phyloP scores from a whole-genome alignment of 352 stramenopile species.

The Peronospora tabacina region DNA sequence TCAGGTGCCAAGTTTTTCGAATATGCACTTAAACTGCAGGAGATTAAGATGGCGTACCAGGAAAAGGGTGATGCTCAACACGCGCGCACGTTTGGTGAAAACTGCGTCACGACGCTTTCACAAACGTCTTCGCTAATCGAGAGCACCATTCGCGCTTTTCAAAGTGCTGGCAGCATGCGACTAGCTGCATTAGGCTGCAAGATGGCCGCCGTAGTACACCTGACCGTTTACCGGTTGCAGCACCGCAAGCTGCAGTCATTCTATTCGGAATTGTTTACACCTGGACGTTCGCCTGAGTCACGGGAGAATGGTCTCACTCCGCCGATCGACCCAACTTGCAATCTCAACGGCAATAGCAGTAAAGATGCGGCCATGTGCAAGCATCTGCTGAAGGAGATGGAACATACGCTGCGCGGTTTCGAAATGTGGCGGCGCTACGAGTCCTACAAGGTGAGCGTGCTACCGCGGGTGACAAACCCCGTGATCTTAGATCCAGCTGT shows the following conservation, averaged over 20 bases:
- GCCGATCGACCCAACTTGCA: conserved; percentile 42
- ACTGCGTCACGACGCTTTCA: conserved; percentile 54
- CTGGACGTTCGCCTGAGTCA: conserved; percentile 64
- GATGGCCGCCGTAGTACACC: conserved; percentile 63
- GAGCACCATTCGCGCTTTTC: conserved; percentile 61
- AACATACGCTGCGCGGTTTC: conserved; percentile 76
- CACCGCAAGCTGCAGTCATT: conserved; percentile 71
- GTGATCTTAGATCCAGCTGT: conserved; percentile 51
- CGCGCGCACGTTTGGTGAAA: conserved; percentile 53
- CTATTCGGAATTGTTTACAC: conserved; percentile 76
- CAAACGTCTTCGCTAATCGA: conserved; percentile 79
- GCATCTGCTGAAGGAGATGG: conserved; percentile 79
- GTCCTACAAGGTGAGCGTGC: conserved; percentile 50
- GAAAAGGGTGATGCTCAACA: conserved; percentile 56
- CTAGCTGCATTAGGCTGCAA: conserved; percentile 81
- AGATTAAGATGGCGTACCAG: conserved; percentile 77
- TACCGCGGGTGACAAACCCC: conserved; percentile 71
- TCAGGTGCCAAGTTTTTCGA: conserved; percentile 81
- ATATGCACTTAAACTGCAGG: conserved; percentile 66
- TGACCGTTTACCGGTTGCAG: conserved; percentile 78
- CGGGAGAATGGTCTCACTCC: conserved; percentile 64
- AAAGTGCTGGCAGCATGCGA: conserved; percentile 47
- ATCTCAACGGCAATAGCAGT: conserved; percentile 40
- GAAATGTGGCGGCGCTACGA: conserved; percentile 86
- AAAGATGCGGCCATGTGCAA: conserved; percentile 60